Percentiles rank a stretch among this genome's conserved stretches.
phyloP scores from a whole-genome alignment of 306 rosid genomes.

The Malus asiatica region DNA sequence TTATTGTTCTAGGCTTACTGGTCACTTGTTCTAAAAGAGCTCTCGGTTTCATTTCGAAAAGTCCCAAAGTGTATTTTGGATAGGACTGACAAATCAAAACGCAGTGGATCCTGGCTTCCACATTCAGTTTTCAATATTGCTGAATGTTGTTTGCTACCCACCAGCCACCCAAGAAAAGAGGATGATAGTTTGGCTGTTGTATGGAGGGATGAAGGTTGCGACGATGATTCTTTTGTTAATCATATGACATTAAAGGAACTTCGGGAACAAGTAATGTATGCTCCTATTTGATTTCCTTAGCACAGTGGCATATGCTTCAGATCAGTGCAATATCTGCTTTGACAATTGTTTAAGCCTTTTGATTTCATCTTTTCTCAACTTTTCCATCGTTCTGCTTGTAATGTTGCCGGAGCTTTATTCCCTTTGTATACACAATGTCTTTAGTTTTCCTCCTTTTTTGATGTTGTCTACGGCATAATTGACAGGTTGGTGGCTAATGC shows the following conservation, averaged over 20 bases:
- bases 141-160: conserved; percentile 64
- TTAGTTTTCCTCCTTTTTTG: neutral
- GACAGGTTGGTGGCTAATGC: conserved; percentile 78
- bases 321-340: neutral
- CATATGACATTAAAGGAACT: conserved; percentile 56
- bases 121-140: conserved; percentile 68
- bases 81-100: conserved; percentile 41
- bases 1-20: conserved; percentile 49
- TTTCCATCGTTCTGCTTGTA: neutral
- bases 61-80: conserved; percentile 56
- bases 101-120: conserved; percentile 66
- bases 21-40: conserved; percentile 65
- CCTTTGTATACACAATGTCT: neutral
- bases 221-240: conserved; percentile 47
- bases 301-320: neutral
- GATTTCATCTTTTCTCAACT: neutral
- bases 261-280: conserved; percentile 71
- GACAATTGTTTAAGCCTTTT: no score
- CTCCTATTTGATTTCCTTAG: neutral
- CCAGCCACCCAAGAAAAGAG: conserved; percentile 35
- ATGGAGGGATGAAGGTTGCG: conserved; percentile 73
- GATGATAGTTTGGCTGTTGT: conserved; percentile 60
- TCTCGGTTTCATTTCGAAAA: conserved; percentile 47
- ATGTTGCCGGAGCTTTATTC: neutral
- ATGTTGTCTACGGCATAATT: conserved; percentile 16